A percentile compares a stretch with the other conserved stretches of the same genome.
Evolutionary conservation across 2,329 filamentous ascomycete genomes (phyloP).

Genomic region (Capronia epimyces): DNA sequence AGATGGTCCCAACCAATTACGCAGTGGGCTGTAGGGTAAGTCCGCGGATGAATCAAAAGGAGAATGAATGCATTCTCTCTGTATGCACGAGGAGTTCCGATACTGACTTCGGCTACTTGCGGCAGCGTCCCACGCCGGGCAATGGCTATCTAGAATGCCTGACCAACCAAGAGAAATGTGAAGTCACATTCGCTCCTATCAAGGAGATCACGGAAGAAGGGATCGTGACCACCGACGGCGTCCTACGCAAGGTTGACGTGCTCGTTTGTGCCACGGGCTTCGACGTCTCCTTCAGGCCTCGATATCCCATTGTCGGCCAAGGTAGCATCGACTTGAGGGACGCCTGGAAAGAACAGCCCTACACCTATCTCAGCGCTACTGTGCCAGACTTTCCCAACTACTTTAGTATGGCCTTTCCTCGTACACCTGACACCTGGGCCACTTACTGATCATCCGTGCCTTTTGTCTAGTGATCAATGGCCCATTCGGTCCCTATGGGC

Average conservation of each 20-base stretch:
- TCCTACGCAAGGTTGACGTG: constrained; percentile 25
- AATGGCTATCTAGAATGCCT: constrained; percentile 38
- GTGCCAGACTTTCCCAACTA: constrained; percentile 34
- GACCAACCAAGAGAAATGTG: constrained; percentile 32
- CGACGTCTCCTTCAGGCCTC: constrained; percentile 27
- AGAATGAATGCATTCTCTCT: too few relatives aligned
- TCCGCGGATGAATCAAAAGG: too few relatives aligned
- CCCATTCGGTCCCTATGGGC: constrained; percentile 31
- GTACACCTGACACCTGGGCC: not conserved
- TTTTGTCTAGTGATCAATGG: constrained; percentile 17
- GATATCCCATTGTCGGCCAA: not conserved
- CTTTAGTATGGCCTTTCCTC: constrained; percentile 22
- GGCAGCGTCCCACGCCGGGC: constrained; percentile 43
- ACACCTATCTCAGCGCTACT: constrained; percentile 34
- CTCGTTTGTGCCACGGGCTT: not conserved
- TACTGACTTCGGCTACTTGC: too few relatives aligned
- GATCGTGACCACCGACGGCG: constrained; percentile 29
- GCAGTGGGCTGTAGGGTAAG: constrained; percentile 34
- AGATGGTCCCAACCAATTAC: not conserved
- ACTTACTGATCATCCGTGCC: not conserved
- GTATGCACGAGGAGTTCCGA: too few relatives aligned
- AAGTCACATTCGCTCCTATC: constrained; percentile 1
- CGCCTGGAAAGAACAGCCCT: constrained; percentile 29
- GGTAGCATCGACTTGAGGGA: constrained; percentile 17
- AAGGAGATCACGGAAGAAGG: constrained; percentile 20